Evolutionary conservation across 768 basidiomycete genomes (phyloP).

Genomic region (Kondoa subrosea): DNA sequence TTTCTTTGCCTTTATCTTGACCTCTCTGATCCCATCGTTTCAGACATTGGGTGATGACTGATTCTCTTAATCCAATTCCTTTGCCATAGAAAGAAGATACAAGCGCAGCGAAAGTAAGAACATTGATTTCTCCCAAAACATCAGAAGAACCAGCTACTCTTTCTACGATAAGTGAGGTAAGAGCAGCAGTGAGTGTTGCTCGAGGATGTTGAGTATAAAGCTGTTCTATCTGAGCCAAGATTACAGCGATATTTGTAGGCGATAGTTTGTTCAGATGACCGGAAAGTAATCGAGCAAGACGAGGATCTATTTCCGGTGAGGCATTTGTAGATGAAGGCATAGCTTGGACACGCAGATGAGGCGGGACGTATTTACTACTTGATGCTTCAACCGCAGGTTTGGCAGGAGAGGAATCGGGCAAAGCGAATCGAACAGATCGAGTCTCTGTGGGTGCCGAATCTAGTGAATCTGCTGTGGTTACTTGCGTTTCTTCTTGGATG

Average conservation of each 20-base stretch:
- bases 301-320: conserved; percentile 15
- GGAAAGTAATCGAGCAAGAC: conserved; percentile 21
- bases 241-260: conserved; percentile 18
- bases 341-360: conserved; percentile 43
- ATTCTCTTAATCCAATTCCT: conserved; percentile 15
- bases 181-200: conserved; percentile 18
- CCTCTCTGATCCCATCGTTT: conserved; percentile 8
- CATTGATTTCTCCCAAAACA: conserved; percentile 4
- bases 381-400: not conserved
- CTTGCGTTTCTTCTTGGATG: not conserved
- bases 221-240: conserved; percentile 4
- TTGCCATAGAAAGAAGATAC: conserved; percentile 17
- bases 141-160: not conserved
- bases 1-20: conserved; percentile 51
- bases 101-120: conserved; percentile 7
- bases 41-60: conserved; percentile 5
- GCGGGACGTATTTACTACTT: conserved; percentile 54
- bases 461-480: not conserved
- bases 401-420: not conserved
- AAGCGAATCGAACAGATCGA: not conserved
- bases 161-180: conserved; percentile 19
- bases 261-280: conserved; percentile 27
- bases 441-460: not conserved
- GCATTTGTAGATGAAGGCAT: not conserved
- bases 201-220: conserved; percentile 4